Evolutionary conservation across 306 rosid species (phyloP).

Genomic region (Casuarina equisetifolia): DNA sequence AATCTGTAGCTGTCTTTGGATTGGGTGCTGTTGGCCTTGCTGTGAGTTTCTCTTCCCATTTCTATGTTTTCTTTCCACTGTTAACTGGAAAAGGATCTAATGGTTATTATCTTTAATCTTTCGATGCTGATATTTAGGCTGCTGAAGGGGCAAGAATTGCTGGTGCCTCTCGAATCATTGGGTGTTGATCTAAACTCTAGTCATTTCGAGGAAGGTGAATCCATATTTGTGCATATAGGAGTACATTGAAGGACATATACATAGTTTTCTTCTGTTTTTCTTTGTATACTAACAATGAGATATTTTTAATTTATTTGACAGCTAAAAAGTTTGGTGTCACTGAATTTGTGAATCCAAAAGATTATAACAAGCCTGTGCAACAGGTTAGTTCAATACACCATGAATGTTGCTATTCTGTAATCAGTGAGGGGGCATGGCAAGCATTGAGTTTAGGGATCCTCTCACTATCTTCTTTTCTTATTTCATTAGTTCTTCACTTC

Average conservation of each 20-base stretch:
- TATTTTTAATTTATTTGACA: conserved; percentile 30
- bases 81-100: background rate
- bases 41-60: conserved; percentile 40
- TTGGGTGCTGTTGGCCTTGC: conserved; percentile 95
- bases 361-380: conserved; percentile 79
- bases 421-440: background rate
- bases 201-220: conserved; percentile 71
- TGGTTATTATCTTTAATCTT: background rate
- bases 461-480: background rate
- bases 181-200: conserved; percentile 66
- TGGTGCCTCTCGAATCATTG: conserved; percentile 80
- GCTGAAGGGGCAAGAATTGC: conserved; percentile 89
- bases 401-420: background rate
- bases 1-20: conserved; percentile 80
- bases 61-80: background rate
- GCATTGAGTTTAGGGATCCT: background rate
- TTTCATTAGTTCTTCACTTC: background rate
- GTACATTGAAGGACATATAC: no score
- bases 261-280: background rate
- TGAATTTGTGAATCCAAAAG: conserved; percentile 90
- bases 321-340: conserved; percentile 86
- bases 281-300: background rate
- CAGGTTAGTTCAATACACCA: conserved; percentile 42
- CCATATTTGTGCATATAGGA: background rate
- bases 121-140: conserved; percentile 42